These are phyloP conservation scores for Teunomyces tritomae DNA, from an alignment of 805 yeast species.

Conservation along the genomic window DNA sequence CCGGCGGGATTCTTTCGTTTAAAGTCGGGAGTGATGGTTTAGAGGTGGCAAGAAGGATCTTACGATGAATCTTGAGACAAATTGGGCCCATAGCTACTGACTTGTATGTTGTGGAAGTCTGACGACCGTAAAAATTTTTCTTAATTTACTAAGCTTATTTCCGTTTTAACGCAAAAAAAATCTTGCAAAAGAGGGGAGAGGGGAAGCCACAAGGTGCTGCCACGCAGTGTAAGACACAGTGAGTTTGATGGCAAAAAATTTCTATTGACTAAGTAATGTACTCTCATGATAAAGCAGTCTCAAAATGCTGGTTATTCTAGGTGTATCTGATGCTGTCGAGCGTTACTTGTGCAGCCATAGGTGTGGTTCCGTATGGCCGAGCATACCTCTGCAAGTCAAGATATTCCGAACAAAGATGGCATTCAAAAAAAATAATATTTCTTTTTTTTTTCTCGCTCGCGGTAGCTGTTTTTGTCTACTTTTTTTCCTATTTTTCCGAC, in stretches of 20 bases:
- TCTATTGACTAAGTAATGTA: background rate
- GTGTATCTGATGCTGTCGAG: background rate
- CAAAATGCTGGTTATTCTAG: background rate
- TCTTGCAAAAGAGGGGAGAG: background rate
- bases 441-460: background rate
- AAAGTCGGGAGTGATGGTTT: background rate
- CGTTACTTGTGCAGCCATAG: background rate
- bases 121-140: background rate
- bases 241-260: too few relatives aligned
- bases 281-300: background rate
- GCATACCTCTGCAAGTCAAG: background rate
- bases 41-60: background rate
- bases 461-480: background rate
- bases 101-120: background rate
- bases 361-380: background rate
- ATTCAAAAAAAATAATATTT: background rate
- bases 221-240: too few relatives aligned
- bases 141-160: background rate
- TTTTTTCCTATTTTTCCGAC: background rate
- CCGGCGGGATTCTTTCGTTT: background rate
- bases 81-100: background rate
- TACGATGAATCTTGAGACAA: background rate
- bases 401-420: background rate
- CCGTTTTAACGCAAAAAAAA: background rate
- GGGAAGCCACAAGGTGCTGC: background rate